Evolutionary conservation across 2,329 filamentous ascomycete genomes (phyloP).

Genomic region (Cladophialophora chaetospira): DNA sequence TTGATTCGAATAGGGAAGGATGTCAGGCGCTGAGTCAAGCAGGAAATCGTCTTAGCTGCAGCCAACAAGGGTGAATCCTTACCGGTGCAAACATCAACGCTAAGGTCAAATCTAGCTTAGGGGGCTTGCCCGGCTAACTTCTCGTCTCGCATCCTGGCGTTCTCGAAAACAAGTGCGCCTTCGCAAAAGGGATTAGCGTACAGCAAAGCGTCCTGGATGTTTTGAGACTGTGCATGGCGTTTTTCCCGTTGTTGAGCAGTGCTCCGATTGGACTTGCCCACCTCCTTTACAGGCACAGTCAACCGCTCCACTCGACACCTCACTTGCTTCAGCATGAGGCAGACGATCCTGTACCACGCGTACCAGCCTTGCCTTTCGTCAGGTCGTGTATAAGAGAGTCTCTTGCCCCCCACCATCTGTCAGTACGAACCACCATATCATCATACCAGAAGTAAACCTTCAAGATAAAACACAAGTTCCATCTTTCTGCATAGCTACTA

Average conservation of each 20-base stretch:
- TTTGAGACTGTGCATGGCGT: neutral
- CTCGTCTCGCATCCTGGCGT: too few relatives aligned
- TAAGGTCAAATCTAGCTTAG: too few relatives aligned
- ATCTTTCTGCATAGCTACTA: neutral
- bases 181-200: conserved; percentile 14
- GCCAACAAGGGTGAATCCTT: too few relatives aligned
- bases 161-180: conserved; percentile 28
- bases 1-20: neutral
- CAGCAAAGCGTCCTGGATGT: conserved; percentile 1
- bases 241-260: neutral
- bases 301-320: neutral
- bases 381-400: conserved; percentile 19
- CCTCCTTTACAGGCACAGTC: neutral
- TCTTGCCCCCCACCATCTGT: conserved; percentile 12
- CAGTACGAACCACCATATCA: neutral
- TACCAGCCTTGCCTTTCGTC: conserved; percentile 16
- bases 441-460: conserved; percentile 2
- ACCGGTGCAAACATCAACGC: neutral
- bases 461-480: neutral
- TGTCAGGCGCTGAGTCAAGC: conserved; percentile 23
- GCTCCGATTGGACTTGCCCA: conserved; percentile 8
- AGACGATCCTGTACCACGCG: conserved; percentile 10
- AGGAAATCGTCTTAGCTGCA: too few relatives aligned
- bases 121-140: too few relatives aligned
- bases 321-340: conserved; percentile 1